Evolutionary conservation across 345 rosid species (phyloP).

Genomic region (Linum trigynum): DNA sequence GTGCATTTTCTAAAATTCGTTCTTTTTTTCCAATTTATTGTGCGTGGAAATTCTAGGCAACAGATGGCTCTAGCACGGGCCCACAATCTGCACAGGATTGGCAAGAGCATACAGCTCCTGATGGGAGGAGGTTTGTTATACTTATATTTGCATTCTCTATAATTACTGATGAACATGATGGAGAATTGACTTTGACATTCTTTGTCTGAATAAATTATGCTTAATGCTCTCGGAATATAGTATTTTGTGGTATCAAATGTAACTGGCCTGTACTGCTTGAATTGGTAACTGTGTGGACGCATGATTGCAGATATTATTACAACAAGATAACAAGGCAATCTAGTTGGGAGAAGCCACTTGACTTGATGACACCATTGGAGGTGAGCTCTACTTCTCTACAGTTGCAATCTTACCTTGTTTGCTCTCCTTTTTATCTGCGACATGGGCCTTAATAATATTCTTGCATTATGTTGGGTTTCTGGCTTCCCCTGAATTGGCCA

Average conservation of each 20-base stretch:
- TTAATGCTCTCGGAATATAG: background rate
- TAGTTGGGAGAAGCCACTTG: constrained; percentile 95
- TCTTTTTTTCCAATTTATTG: constrained; percentile 3
- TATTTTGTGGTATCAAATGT: background rate
- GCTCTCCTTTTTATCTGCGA: constrained; percentile 3
- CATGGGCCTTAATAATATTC: constrained; percentile 8
- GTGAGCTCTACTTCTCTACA: constrained; percentile 31
- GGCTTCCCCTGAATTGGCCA: constrained; percentile 17
- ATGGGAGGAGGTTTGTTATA: constrained; percentile 69
- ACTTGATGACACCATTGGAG: constrained; percentile 95
- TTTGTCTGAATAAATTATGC: background rate
- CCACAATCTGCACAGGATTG: constrained; percentile 70
- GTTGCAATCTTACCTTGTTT: constrained; percentile 8
- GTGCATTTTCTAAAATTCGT: background rate
- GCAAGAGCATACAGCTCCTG: constrained; percentile 87
- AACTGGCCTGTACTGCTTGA: background rate
- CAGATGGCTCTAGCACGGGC: constrained; percentile 26
- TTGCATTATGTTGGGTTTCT: constrained; percentile 17
- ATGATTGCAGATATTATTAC: constrained; percentile 67
- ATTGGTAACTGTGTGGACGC: background rate
- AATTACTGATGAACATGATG: background rate
- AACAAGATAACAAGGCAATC: constrained; percentile 91
- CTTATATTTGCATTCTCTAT: constrained; percentile 5
- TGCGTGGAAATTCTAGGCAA: constrained; percentile 24
- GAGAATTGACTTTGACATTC: background rate